These are phyloP conservation scores for Poa pratensis DNA, from an alignment of 176 grass and related monocot genomes.

Conservation along the genomic window DNA sequence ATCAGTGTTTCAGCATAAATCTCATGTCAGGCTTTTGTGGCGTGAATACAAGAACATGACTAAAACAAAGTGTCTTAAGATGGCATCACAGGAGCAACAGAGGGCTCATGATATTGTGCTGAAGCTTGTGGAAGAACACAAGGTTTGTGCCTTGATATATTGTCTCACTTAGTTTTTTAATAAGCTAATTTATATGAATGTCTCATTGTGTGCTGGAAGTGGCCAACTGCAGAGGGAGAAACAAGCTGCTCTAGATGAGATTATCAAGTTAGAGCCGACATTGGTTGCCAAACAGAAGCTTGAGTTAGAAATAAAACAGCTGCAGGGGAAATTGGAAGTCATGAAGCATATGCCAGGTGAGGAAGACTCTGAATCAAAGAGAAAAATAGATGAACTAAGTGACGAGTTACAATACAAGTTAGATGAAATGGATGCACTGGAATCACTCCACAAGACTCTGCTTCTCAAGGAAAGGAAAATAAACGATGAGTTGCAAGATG, in stretches of 20 bases:
- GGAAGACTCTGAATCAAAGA: slow-evolving; percentile 18
- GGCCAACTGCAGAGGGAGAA: not conserved
- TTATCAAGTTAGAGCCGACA: slow-evolving; percentile 6
- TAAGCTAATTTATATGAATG: not conserved
- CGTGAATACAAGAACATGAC: not conserved
- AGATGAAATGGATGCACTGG: slow-evolving; percentile 38
- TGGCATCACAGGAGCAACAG: not conserved
- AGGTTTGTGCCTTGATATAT: not conserved
- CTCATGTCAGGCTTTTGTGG: not conserved
- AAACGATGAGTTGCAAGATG: slow-evolving; percentile 50
- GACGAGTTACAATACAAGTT: slow-evolving; percentile 42
- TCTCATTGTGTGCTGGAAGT: not conserved
- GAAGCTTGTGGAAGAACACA: not conserved
- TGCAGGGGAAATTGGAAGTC: slow-evolving; percentile 21
- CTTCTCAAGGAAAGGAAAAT: slow-evolving; percentile 17
- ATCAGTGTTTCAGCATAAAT: not conserved
- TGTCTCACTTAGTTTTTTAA: not conserved
- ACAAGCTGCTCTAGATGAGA: not conserved
- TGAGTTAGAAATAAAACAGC: slow-evolving; percentile 42
- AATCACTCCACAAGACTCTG: slow-evolving; percentile 7
- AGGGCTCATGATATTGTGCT: not conserved
- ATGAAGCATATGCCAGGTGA: not conserved
- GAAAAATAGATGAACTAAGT: slow-evolving; percentile 6
- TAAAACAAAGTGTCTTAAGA: not conserved
- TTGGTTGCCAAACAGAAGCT: slow-evolving; percentile 32